Base-by-base conservation (phyloP, 2,329 filamentous ascomycete genomes). In the Furcasterigmium sp. region DNA sequence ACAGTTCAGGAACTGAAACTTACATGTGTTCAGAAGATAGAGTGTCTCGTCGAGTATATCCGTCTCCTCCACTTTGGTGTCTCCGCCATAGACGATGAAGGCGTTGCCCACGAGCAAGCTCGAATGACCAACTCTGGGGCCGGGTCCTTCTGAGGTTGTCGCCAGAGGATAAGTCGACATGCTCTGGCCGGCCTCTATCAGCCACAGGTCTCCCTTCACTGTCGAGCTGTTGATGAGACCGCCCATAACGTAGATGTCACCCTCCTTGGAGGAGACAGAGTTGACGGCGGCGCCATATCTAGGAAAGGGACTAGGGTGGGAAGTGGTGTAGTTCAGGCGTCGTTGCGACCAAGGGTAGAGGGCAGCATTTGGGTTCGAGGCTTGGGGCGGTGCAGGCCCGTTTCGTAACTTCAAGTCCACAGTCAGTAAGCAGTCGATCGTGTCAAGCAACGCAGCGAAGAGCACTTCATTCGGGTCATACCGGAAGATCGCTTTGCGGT, bases 221-320 rank as follows among this genome's bases (percentile, higher is more conserved):
- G 89, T 95, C 29, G 90, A 87, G 53, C 91, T 91, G 59, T 95
- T 91, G 56, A 98, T 91, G 48, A 98, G 69, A 40, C 93, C 93
- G 50, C 93, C 93, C 91, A 98, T 97, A 58, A 98, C 77, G 58
- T 97, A 98, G 45, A 98, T 87, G 55, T 95, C 89, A 46, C 94
- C 94, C 65, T 98, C 93, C 67, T 97, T 97, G 30, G 91, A 96
- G 19, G 91, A 87, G 14, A 85, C 76, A 1, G 90, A 80, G 63
- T 98, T 98, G 62, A 96, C 91, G 7, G 94, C 93, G 41, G 94
- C 90, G 60, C 93, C 93, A 76, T 98, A 98, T 61, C 93, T 83
- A 13, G 93, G 93, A 55, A 98, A 98, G 0, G 93, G 93, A 53
- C 88, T 91, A 10, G 84, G 78, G 57, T 90, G 84, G 3, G 84